These are phyloP conservation scores for Aspergillus udagawae DNA, from an alignment of 2,329 filamentous ascomycete species.

Conservation along the genomic window DNA sequence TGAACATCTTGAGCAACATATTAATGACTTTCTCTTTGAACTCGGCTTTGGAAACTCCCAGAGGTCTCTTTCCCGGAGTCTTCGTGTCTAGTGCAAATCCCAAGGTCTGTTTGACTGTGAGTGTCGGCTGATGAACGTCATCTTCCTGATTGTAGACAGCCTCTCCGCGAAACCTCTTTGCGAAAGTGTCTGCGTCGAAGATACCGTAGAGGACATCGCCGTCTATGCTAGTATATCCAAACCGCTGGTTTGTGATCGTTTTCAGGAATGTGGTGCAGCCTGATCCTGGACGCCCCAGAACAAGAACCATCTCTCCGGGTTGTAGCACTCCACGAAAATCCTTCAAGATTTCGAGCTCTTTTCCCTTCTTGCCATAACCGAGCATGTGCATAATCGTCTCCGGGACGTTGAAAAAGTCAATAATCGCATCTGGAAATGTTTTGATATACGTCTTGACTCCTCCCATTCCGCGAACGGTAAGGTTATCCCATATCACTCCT, in stretches of 20 bases:
- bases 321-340: constrained; percentile 60
- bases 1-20: constrained; percentile 83
- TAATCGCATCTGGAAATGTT: constrained; percentile 74
- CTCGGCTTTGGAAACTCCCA: constrained; percentile 65
- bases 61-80: constrained; percentile 73
- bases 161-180: constrained; percentile 70
- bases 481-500: constrained; percentile 70
- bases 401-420: constrained; percentile 72
- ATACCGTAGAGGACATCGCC: constrained; percentile 76
- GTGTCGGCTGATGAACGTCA: constrained; percentile 77
- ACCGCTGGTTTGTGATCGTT: constrained; percentile 63
- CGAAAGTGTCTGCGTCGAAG: constrained; percentile 66
- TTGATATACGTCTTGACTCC: constrained; percentile 67
- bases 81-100: constrained; percentile 82
- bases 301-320: constrained; percentile 84
- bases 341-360: constrained; percentile 69
- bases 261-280: constrained; percentile 69
- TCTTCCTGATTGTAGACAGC: constrained; percentile 84
- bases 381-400: constrained; percentile 61
- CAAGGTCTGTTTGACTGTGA: constrained; percentile 84
- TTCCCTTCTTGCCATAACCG: constrained; percentile 63
- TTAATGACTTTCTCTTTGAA: constrained; percentile 74
- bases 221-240: constrained; percentile 56
- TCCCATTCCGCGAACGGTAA: constrained; percentile 72
- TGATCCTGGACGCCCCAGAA: constrained; percentile 71